phyloP scores from a whole-genome alignment of 768 basidiomycete genomes.

The Pulveroboletus sp. region DNA sequence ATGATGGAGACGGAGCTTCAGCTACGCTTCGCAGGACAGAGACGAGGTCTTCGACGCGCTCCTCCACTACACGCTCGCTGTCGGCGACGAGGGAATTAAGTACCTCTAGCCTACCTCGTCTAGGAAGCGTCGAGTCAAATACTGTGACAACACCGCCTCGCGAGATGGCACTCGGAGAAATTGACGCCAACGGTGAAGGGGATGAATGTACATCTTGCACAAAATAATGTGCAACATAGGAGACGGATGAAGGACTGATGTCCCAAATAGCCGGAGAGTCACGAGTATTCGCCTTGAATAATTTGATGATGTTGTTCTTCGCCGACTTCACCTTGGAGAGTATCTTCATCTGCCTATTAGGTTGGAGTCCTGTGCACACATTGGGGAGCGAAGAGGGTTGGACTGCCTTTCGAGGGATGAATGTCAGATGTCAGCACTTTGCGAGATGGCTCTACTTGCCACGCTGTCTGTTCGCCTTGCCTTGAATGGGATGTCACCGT shows the following conservation, averaged over 20 bases:
- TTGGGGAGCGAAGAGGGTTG: slow-evolving; percentile 1
- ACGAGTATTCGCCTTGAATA: slow-evolving; percentile 1
- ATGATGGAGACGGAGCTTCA: not conserved
- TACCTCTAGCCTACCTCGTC: not conserved
- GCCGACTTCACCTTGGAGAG: slow-evolving; percentile 5
- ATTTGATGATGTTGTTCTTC: slow-evolving; percentile 2
- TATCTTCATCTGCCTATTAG: not conserved
- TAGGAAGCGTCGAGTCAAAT: not conserved
- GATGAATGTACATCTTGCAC: not conserved
- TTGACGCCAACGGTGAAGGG: not conserved
- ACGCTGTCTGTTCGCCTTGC: not conserved
- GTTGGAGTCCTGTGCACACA: not conserved
- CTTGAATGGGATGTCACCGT: not conserved
- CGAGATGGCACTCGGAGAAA: not conserved
- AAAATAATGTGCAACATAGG: too few relatives aligned
- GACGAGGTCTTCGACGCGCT: slow-evolving; percentile 2
- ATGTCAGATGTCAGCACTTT: not conserved
- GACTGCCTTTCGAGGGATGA: not conserved
- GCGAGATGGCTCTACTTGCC: not conserved
- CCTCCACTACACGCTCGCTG: not conserved
- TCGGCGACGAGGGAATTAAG: not conserved
- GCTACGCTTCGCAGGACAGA: not conserved
- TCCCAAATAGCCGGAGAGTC: not conserved
- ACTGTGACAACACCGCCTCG: not conserved
- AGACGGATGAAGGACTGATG: not conserved